Evolutionary conservation across 176 grass and related monocot species (phyloP).

Genomic region (Eremochloa ophiuroides): DNA sequence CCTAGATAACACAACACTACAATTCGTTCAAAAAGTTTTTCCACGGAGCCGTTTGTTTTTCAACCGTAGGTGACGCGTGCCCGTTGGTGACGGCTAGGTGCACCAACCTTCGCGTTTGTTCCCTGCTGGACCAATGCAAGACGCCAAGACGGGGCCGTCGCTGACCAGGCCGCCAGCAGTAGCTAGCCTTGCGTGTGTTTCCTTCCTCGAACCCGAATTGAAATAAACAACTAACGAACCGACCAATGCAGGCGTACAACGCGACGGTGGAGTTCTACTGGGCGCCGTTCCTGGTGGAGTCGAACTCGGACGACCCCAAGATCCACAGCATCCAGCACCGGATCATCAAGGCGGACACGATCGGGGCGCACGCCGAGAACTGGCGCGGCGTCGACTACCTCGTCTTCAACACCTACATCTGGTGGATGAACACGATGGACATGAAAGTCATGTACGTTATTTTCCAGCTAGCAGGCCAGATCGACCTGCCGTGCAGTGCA

Average conservation of each 20-base stretch:
- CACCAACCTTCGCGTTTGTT: background rate
- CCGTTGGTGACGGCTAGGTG: background rate
- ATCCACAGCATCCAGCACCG: conserved; percentile 72
- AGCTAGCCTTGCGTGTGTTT: background rate
- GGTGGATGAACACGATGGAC: conserved; percentile 75
- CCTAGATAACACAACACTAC: background rate
- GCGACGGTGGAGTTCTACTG: conserved; percentile 92
- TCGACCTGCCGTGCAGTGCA: too few relatives aligned
- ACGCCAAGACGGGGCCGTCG: background rate
- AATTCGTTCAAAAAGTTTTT: background rate
- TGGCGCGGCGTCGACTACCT: conserved; percentile 70
- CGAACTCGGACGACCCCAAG: conserved; percentile 69
- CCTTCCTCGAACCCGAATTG: background rate
- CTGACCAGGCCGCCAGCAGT: background rate
- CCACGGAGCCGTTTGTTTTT: background rate
- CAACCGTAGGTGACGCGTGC: background rate
- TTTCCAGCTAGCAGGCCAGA: too few relatives aligned
- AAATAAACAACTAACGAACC: background rate
- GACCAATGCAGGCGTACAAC: conserved; percentile 46
- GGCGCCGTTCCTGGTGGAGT: conserved; percentile 86
- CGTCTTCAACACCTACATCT: conserved; percentile 74
- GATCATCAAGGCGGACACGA: conserved; percentile 53
- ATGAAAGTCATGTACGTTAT: conserved; percentile 58
- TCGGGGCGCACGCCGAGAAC: conserved; percentile 43
- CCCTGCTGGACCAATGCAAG: too few relatives aligned